These are phyloP conservation scores for Lipomyces spencermartinsiae DNA, from an alignment of 805 yeast species.

Conservation along the genomic window DNA sequence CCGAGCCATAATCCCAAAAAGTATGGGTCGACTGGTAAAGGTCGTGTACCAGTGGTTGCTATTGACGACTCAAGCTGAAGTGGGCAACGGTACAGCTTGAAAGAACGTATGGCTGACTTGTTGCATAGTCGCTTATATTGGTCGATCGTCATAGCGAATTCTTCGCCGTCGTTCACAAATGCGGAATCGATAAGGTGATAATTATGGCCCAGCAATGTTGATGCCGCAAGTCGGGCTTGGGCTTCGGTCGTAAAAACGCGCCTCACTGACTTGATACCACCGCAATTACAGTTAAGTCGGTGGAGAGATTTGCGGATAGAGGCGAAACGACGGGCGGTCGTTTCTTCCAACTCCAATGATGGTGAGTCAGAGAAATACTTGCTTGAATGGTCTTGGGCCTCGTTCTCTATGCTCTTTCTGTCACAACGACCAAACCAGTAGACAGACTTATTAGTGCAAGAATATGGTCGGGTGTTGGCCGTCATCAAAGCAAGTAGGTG, in stretches of 20 bases:
- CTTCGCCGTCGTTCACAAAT: not conserved
- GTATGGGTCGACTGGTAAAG: not conserved
- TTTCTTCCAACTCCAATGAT: constrained; percentile 1
- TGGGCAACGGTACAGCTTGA: not conserved
- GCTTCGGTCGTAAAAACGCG: not conserved
- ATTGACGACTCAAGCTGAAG: not conserved
- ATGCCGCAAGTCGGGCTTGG: not conserved
- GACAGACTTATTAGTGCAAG: not conserved
- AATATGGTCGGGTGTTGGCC: not conserved
- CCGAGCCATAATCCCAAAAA: not conserved
- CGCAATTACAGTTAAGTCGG: not conserved
- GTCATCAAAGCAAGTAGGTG: not conserved
- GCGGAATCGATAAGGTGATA: not conserved
- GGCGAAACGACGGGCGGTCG: not conserved
- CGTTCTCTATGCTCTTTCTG: constrained; percentile 1
- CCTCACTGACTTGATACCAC: not conserved
- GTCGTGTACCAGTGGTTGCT: not conserved
- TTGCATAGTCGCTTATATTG: not conserved
- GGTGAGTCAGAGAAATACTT: not conserved
- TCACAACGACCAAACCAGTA: not conserved
- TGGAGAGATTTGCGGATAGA: not conserved
- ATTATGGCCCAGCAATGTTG: not conserved
- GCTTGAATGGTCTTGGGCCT: not conserved
- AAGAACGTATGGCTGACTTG: not conserved
- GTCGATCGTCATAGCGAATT: not conserved